These are phyloP conservation scores for Epichloe glyceriae DNA, from an alignment of 2,329 filamentous ascomycete species.

Conservation along the genomic window DNA sequence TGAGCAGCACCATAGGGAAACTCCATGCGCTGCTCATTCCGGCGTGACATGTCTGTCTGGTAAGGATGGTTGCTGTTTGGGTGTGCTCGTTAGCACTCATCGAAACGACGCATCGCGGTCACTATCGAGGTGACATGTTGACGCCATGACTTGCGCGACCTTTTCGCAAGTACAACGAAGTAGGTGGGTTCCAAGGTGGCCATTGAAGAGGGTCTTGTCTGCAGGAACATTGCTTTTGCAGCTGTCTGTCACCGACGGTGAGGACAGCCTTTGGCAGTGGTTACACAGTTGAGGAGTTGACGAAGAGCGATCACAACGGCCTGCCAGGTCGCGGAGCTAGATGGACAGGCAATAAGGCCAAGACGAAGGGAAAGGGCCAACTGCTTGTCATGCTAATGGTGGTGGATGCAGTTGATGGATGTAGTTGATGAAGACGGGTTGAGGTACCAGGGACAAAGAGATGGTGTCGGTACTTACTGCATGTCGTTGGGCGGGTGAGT, in stretches of 20 bases:
- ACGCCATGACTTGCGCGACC: too few species aligned
- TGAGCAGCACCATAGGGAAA: slow-evolving; percentile 28
- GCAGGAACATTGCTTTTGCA: not conserved
- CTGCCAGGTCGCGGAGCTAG: not conserved
- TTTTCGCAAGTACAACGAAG: not conserved
- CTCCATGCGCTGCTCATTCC: slow-evolving; percentile 28
- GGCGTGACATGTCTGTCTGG: slow-evolving; percentile 36
- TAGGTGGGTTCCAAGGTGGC: not conserved
- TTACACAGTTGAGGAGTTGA: not conserved
- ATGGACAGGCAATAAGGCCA: not conserved
- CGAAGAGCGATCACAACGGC: not conserved
- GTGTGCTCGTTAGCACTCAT: slow-evolving; percentile 15
- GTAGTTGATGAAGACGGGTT: slow-evolving; percentile 4
- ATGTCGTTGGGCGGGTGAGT: slow-evolving; percentile 42
- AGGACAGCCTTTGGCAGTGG: not conserved
- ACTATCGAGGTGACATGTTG: not conserved
- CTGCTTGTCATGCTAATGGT: too few species aligned
- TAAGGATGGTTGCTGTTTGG: slow-evolving; percentile 32
- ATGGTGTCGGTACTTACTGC: slow-evolving; percentile 39
- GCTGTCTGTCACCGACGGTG: not conserved
- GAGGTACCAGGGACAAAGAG: slow-evolving; percentile 19
- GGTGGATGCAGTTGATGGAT: not conserved
- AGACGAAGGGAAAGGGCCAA: not conserved
- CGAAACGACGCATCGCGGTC: not conserved
- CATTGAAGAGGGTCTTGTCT: not conserved